phyloP scores from a whole-genome alignment of 805 yeast species.

The Candida michaelii region DNA sequence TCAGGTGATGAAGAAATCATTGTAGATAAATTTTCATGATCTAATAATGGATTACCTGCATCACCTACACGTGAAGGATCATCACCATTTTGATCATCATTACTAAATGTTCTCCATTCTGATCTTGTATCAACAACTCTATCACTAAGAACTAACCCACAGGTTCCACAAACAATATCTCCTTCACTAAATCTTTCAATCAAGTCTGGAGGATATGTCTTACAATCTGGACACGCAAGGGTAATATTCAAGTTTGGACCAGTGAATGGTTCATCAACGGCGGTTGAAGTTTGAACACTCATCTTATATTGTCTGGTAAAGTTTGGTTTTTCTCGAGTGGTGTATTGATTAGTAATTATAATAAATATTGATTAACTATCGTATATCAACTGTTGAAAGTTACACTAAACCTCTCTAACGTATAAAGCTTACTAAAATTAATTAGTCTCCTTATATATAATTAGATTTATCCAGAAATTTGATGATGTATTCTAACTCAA shows the following conservation, averaged over 20 bases:
- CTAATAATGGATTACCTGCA: constrained; percentile 88
- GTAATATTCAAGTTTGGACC: constrained; percentile 89
- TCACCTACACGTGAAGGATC: constrained; percentile 99
- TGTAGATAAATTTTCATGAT: constrained; percentile 88
- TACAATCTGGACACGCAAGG: constrained; percentile 93
- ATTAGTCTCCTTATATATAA: constrained; percentile 4
- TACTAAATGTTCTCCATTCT: constrained; percentile 98
- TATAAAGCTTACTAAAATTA: constrained; percentile 5
- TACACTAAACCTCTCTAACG: constrained; percentile 3
- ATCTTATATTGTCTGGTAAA: neutral
- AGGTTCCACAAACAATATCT: constrained; percentile 96
- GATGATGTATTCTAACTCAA: constrained; percentile 3
- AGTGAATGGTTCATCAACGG: constrained; percentile 29
- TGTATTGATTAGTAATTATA: neutral
- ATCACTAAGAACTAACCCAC: constrained; percentile 92
- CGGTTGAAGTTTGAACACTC: constrained; percentile 6
- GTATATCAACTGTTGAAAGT: neutral
- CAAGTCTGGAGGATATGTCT: constrained; percentile 91
- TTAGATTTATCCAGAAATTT: constrained; percentile 1
- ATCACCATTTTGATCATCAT: constrained; percentile 97
- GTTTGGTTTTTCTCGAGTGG: neutral
- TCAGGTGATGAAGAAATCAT: constrained; percentile 87
- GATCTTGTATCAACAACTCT: constrained; percentile 92
- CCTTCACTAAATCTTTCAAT: constrained; percentile 96
- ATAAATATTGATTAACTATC: neutral